These are phyloP conservation scores for Kluyveromyces dobzhanskii DNA, from an alignment of 805 yeast genomes.

Conservation along the genomic window DNA sequence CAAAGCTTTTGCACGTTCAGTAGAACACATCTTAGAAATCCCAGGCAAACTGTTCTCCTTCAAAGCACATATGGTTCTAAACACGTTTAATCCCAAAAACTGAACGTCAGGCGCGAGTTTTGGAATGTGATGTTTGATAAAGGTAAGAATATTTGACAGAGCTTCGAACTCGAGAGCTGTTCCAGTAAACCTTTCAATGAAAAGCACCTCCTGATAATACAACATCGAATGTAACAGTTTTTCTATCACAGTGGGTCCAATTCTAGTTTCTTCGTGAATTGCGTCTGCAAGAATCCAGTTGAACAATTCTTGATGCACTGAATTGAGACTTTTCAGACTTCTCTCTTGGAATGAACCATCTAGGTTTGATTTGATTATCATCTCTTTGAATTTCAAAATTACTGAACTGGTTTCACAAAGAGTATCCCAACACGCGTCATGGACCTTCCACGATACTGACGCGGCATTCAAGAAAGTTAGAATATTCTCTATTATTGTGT, in stretches of 20 bases:
- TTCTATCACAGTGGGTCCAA: not conserved
- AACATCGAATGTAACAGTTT: conserved; percentile 9
- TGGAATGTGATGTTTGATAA: not conserved
- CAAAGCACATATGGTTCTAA: not conserved
- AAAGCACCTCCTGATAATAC: conserved; percentile 11
- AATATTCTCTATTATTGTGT: not conserved
- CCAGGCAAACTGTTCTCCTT: not conserved
- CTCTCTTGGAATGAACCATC: not conserved
- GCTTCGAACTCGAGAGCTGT: not conserved
- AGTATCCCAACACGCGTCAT: not conserved
- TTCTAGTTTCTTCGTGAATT: too few species aligned
- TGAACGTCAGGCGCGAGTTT: not conserved
- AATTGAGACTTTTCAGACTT: not conserved
- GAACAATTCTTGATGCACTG: not conserved
- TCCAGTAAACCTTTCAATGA: conserved; percentile 10
- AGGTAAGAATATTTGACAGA: not conserved
- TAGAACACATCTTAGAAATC: not conserved
- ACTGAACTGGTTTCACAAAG: not conserved
- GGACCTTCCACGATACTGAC: not conserved
- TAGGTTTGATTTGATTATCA: not conserved
- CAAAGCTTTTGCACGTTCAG: not conserved
- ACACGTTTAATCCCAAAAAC: not conserved
- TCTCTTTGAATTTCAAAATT: not conserved
- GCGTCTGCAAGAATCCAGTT: not conserved
- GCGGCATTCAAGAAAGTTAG: not conserved